Conservation (phyloP, 73 alveolate genomes). For the Loxodes magnus region DNA sequence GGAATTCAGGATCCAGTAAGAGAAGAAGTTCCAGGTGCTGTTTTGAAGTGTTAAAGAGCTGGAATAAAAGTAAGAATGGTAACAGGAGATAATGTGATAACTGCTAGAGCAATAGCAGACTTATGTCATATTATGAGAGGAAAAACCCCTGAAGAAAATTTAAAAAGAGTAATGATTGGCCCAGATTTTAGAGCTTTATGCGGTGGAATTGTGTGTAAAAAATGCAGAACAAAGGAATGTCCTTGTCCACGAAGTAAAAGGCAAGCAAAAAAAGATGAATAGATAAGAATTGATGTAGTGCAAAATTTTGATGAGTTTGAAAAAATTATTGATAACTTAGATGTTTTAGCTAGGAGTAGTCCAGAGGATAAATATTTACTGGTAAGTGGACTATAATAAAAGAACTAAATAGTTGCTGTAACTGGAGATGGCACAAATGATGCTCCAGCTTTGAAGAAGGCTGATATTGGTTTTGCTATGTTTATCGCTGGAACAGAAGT, state of each 20-base stretch:
- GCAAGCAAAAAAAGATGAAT: constrained; percentile 35
- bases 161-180: constrained; percentile 37
- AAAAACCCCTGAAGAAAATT: neutral
- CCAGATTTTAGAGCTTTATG: constrained; percentile 49
- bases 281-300: constrained; percentile 50
- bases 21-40: constrained; percentile 70
- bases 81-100: constrained; percentile 47
- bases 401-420: constrained; percentile 93
- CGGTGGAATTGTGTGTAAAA: constrained; percentile 53
- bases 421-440: constrained; percentile 99
- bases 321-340: constrained; percentile 22
- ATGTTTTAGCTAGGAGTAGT: constrained; percentile 91
- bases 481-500: constrained; percentile 96
- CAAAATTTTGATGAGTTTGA: constrained; percentile 36
- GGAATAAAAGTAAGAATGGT: constrained; percentile 90
- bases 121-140: constrained; percentile 39
- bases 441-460: constrained; percentile 93
- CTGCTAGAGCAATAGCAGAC: constrained; percentile 13
- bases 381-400: constrained; percentile 80
- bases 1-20: constrained; percentile 91
- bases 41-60: constrained; percentile 69
- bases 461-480: constrained; percentile 97
- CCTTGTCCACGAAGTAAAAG: constrained; percentile 23
- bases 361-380: constrained; percentile 95
- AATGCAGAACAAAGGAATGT: constrained; percentile 30